Evolutionary conservation across 345 rosid species (phyloP).

Genomic region (Bruguiera parviflora): DNA sequence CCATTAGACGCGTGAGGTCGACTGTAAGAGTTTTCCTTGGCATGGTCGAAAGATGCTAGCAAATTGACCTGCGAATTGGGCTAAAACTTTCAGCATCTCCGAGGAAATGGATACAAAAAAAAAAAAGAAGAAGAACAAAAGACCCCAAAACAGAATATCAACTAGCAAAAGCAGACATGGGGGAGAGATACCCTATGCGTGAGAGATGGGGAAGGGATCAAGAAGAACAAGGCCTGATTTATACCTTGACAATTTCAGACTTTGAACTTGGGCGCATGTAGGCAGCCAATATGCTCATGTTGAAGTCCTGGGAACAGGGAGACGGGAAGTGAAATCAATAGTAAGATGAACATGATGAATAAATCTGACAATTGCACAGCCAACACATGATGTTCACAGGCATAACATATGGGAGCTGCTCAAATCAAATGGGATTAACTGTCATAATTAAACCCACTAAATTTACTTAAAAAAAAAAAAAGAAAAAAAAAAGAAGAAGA

Average conservation of each 20-base stretch:
- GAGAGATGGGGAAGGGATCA: background rate
- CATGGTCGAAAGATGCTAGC: constrained; percentile 49
- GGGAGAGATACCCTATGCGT: background rate
- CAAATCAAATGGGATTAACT: background rate
- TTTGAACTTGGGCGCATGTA: constrained; percentile 67
- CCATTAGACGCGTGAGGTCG: constrained; percentile 38
- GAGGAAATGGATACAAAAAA: too few species aligned
- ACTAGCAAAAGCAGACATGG: background rate
- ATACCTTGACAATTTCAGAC: constrained; percentile 91
- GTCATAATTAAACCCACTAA: too few species aligned
- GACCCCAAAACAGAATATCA: too few species aligned
- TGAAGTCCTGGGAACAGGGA: constrained; percentile 56
- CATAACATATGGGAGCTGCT: constrained; percentile 4
- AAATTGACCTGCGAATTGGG: constrained; percentile 64
- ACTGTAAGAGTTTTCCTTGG: constrained; percentile 41
- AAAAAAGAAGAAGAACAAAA: too few species aligned
- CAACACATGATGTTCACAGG: background rate
- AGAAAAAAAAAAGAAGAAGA: too few species aligned
- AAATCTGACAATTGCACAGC: background rate
- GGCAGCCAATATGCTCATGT: constrained; percentile 88
- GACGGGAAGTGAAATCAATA: background rate
- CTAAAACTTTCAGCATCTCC: background rate
- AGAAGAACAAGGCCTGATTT: background rate
- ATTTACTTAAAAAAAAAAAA: too few species aligned
- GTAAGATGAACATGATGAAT: background rate